A percentile compares a stretch with the other conserved stretches of the same genome.
phyloP scores from a whole-genome alignment of 352 stramenopile species.

The Phytophthora cactorum region DNA sequence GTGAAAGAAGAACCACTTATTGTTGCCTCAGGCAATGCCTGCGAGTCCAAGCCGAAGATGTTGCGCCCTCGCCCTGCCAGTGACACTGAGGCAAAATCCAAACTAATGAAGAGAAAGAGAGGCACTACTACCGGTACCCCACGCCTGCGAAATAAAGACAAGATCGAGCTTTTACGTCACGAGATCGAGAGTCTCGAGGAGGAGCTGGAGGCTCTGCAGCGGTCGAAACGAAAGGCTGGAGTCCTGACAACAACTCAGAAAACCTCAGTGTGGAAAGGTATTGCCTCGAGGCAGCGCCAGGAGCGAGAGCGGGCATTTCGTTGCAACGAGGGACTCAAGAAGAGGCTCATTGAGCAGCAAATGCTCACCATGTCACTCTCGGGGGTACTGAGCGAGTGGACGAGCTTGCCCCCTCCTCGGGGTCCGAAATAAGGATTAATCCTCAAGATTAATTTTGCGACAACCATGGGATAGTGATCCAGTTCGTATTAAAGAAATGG shows the following conservation, averaged over 20 bases:
- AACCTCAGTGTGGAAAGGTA: conserved; percentile 17
- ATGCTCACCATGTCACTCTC: conserved; percentile 21
- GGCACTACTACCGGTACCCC: neutral
- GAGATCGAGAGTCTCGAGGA: conserved; percentile 29
- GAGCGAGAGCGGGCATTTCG: conserved; percentile 22
- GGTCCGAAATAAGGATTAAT: neutral
- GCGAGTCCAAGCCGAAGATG: neutral
- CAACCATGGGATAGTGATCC: neutral
- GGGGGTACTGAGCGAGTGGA: conserved; percentile 21
- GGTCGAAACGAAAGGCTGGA: neutral
- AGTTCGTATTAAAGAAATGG: conserved; percentile 6
- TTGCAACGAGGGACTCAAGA: conserved; percentile 25
- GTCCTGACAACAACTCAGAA: neutral
- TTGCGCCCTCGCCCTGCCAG: neutral
- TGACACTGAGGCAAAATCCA: neutral
- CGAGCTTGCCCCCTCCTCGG: neutral
- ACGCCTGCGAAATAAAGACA: conserved; percentile 29
- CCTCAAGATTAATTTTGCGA: conserved; percentile 4
- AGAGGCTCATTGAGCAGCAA: conserved; percentile 22
- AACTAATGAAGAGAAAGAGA: conserved; percentile 4
- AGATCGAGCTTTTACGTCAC: conserved; percentile 28
- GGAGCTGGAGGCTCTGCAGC: conserved; percentile 15
- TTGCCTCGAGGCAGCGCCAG: conserved; percentile 21
- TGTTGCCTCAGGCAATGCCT: neutral
- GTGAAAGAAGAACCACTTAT: neutral